Conservation (phyloP, 2,329 filamentous ascomycete species). For the Aspergillus pseudoviridinutans region DNA sequence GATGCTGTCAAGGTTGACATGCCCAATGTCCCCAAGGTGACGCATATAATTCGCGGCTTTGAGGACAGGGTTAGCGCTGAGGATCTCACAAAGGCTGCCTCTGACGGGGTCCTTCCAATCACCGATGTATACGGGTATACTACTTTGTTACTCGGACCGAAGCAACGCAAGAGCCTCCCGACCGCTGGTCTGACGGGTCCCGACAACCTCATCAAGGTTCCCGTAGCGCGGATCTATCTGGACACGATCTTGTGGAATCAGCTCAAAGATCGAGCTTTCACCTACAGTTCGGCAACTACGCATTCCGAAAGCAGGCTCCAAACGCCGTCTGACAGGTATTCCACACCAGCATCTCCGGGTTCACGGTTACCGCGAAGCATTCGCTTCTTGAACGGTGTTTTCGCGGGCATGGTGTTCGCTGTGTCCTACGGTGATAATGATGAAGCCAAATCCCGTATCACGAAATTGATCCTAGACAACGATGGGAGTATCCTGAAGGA, state of each 20-base stretch:
- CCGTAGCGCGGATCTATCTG: conserved; percentile 44
- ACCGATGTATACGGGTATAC: conserved; percentile 44
- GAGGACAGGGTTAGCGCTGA: conserved; percentile 30
- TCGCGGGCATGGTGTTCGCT: conserved; percentile 81
- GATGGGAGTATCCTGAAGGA: conserved; percentile 69
- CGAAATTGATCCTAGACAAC: conserved; percentile 61
- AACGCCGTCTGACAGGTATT: conserved; percentile 37
- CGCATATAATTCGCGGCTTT: conserved; percentile 42
- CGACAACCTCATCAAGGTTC: conserved; percentile 37
- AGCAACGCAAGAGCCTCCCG: conserved; percentile 41
- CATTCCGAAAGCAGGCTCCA: conserved; percentile 22
- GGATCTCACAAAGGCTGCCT: conserved; percentile 22
- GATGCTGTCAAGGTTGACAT: conserved; percentile 47
- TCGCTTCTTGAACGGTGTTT: conserved; percentile 48
- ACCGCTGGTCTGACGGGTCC: conserved; percentile 24
- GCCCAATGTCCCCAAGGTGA: conserved; percentile 39
- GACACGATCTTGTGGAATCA: conserved; percentile 46
- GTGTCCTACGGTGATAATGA: conserved; percentile 65
- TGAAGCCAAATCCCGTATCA: conserved; percentile 54
- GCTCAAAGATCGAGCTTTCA: conserved; percentile 40
- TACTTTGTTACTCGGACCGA: conserved; percentile 39
- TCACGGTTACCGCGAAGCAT: conserved; percentile 46
- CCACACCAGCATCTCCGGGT: conserved; percentile 45
- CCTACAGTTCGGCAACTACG: conserved; percentile 19
- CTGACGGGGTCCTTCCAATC: conserved; percentile 22